Evolutionary conservation across 345 rosid species (phyloP).

Genomic region (Trapa incisa): DNA sequence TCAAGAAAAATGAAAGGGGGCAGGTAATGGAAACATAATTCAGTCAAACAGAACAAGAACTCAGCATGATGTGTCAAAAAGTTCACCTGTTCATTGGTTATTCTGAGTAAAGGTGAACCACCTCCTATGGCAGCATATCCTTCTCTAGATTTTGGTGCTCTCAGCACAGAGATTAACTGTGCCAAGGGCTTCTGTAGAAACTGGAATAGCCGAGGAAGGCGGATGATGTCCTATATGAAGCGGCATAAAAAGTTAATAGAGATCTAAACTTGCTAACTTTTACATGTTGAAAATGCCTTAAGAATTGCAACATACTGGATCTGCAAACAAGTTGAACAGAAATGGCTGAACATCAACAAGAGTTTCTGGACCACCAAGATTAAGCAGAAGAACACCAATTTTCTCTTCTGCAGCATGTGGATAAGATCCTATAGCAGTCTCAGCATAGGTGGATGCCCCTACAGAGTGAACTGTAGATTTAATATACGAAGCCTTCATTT

Average conservation of each 20-base stretch:
- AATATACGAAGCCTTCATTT: conserved; percentile 9
- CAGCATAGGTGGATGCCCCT: conserved; percentile 26
- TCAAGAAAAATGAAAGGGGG: background rate
- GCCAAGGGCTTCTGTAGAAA: conserved; percentile 79
- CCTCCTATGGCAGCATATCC: conserved; percentile 99
- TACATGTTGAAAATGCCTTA: background rate
- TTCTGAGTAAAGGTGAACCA: conserved; percentile 77
- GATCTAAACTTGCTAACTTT: background rate
- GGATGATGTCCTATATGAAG: conserved; percentile 62
- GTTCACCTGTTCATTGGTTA: conserved; percentile 70
- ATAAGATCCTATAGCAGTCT: conserved; percentile 15
- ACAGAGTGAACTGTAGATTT: conserved; percentile 23
- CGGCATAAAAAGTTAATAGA: background rate
- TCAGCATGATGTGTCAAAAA: background rate
- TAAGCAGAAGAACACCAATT: conserved; percentile 72
- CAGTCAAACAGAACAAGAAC: background rate
- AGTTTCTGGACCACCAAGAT: conserved; percentile 81
- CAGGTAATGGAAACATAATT: background rate
- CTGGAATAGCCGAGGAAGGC: conserved; percentile 75
- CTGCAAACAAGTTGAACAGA: conserved; percentile 83
- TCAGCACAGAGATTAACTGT: conserved; percentile 58
- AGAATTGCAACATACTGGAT: conserved; percentile 43
- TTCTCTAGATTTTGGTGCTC: conserved; percentile 87
- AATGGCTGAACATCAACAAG: conserved; percentile 81
- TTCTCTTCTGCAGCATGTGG: conserved; percentile 41